phyloP scores from a whole-genome alignment of 805 yeast species.

The Vanderwaltozyma tropicalis region DNA sequence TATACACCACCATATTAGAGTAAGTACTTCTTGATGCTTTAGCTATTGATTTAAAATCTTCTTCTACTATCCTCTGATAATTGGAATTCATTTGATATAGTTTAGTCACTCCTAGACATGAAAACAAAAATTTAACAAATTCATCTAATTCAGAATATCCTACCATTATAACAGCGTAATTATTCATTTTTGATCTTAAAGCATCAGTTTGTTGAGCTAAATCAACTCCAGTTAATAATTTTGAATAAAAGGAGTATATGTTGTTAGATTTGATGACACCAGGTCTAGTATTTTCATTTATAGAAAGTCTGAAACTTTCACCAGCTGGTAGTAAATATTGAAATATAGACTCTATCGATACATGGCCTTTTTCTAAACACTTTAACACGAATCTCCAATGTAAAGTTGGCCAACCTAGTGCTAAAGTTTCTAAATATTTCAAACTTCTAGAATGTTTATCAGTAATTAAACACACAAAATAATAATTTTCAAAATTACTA shows the following conservation, averaged over 20 bases:
- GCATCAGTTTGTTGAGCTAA: conserved; percentile 33
- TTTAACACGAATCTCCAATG: conserved; percentile 48
- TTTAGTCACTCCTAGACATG: conserved; percentile 14
- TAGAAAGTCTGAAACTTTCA: conserved; percentile 36
- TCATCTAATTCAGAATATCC: conserved; percentile 21
- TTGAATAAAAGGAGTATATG: conserved; percentile 34
- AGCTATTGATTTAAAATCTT: too few species aligned
- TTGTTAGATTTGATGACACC: conserved; percentile 40
- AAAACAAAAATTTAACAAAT: conserved; percentile 19
- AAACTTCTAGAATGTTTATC: conserved; percentile 50
- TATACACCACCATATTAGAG: neutral
- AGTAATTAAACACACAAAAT: conserved; percentile 60
- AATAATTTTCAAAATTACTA: conserved; percentile 16
- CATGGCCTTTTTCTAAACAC: conserved; percentile 26
- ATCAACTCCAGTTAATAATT: conserved; percentile 24
- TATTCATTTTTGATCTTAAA: conserved; percentile 17
- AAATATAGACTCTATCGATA: conserved; percentile 30
- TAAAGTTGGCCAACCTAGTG: conserved; percentile 79
- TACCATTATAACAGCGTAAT: conserved; percentile 29
- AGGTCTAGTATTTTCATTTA: conserved; percentile 1
- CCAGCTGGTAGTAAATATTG: conserved; percentile 67
- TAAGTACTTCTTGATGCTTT: neutral
- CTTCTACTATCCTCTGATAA: too few species aligned
- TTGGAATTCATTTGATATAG: conserved; percentile 5
- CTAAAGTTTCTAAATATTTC: conserved; percentile 67